Percentiles rank a stretch among this genome's conserved stretches.
Evolutionary conservation across 495 filamentous ascomycete species (phyloP).

Genomic region (Viridothelium virens): DNA sequence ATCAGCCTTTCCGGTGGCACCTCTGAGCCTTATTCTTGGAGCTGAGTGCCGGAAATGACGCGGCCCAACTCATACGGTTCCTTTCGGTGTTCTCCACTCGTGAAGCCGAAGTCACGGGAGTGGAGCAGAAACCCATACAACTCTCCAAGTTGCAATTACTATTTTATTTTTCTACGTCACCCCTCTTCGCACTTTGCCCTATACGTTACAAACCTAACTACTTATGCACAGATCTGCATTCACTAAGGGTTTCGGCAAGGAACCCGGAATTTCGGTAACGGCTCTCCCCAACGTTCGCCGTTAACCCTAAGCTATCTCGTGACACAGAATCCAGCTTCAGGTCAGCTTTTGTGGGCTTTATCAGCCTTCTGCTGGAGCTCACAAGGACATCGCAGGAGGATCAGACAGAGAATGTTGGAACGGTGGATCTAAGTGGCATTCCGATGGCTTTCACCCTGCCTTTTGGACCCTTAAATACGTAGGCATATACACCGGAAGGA

Average conservation of each 20-base stretch:
- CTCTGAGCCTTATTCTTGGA: background rate
- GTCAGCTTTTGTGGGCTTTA: background rate
- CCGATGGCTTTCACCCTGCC: background rate
- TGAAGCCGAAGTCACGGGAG: background rate
- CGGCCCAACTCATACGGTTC: conserved; percentile 8
- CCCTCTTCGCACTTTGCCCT: background rate
- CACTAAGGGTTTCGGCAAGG: conserved; percentile 6
- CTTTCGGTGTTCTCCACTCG: conserved; percentile 3
- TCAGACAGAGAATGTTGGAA: background rate
- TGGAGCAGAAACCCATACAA: background rate
- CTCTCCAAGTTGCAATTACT: background rate
- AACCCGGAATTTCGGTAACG: conserved; percentile 2
- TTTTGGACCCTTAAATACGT: background rate
- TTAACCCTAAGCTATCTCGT: background rate
- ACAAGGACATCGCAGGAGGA: conserved; percentile 6
- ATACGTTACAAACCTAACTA: background rate
- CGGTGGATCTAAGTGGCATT: background rate
- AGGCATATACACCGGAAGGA: background rate
- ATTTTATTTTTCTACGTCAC: background rate
- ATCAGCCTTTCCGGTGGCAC: conserved; percentile 3
- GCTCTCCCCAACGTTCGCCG: conserved; percentile 12
- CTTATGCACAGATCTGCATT: background rate
- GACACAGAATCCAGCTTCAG: background rate
- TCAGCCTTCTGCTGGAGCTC: background rate
- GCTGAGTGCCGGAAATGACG: background rate